Conservation (phyloP, 768 basidiomycete genomes). For the Leccinum pellstonianum region DNA sequence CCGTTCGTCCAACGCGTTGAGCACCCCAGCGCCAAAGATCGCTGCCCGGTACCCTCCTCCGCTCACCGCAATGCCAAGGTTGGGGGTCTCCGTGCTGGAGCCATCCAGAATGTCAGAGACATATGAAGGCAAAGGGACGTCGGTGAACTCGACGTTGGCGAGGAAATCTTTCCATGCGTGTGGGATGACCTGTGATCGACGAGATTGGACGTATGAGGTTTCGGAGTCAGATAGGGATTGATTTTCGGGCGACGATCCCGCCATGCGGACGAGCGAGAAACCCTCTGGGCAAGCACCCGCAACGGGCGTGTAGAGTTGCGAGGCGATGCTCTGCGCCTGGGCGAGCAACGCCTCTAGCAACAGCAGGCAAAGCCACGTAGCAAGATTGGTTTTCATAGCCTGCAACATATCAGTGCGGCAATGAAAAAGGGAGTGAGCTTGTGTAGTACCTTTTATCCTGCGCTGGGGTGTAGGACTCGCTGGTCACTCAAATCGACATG, state of each 20-base stretch:
- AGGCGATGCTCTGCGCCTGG: slow-evolving; percentile 25
- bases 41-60: slow-evolving; percentile 62
- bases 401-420: neutral
- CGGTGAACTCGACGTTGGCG: slow-evolving; percentile 34
- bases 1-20: slow-evolving; percentile 49
- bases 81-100: slow-evolving; percentile 28
- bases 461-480: neutral
- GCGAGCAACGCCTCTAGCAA: slow-evolving; percentile 4
- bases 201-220: slow-evolving; percentile 34
- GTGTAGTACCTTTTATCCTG: neutral
- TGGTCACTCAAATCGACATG: neutral
- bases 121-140: slow-evolving; percentile 33
- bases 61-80: slow-evolving; percentile 49
- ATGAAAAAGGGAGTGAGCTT: neutral
- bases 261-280: slow-evolving; percentile 31
- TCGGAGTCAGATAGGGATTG: slow-evolving; percentile 40
- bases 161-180: slow-evolving; percentile 42
- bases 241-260: slow-evolving; percentile 15
- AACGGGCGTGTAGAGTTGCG: slow-evolving; percentile 26
- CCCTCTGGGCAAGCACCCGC: slow-evolving; percentile 19
- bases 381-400: neutral
- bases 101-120: slow-evolving; percentile 31
- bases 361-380: slow-evolving; percentile 17
- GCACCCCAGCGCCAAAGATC: slow-evolving; percentile 51
- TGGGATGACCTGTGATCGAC: slow-evolving; percentile 36